Conservation (phyloP, 345 rosid genomes). For the Eucalyptus lansdowneana region DNA sequence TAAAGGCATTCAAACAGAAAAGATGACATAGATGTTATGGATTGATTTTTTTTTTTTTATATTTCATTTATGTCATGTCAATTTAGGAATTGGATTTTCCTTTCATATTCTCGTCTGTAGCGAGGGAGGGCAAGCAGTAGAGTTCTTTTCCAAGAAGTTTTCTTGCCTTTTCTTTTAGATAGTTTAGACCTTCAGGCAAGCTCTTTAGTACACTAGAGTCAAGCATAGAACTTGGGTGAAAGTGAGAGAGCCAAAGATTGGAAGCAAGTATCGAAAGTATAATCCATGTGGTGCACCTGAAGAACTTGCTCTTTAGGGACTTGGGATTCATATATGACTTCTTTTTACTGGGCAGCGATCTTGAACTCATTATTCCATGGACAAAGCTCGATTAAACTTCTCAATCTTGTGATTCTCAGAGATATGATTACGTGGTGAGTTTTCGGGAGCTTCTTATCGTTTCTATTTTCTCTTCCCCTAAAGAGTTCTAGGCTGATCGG, state of each 20-base stretch:
- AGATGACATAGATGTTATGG: neutral
- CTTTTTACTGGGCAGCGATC: neutral
- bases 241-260: neutral
- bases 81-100: neutral
- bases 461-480: neutral
- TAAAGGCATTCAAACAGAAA: neutral
- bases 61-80: neutral
- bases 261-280: neutral
- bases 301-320: neutral
- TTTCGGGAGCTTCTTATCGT: neutral
- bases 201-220: neutral
- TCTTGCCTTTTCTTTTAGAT: neutral
- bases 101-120: neutral
- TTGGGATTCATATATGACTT: neutral
- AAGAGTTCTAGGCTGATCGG: neutral
- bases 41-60: neutral
- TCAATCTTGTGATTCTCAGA: neutral
- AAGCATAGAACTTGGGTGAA: neutral
- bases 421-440: neutral
- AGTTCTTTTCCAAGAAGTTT: neutral
- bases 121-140: neutral
- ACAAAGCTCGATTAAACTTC: neutral
- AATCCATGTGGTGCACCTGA: neutral
- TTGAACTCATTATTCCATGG: neutral
- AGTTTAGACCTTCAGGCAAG: neutral